phyloP scores from a whole-genome alignment of 176 grass and related monocot genomes.

The Pontederia paniculata region DNA sequence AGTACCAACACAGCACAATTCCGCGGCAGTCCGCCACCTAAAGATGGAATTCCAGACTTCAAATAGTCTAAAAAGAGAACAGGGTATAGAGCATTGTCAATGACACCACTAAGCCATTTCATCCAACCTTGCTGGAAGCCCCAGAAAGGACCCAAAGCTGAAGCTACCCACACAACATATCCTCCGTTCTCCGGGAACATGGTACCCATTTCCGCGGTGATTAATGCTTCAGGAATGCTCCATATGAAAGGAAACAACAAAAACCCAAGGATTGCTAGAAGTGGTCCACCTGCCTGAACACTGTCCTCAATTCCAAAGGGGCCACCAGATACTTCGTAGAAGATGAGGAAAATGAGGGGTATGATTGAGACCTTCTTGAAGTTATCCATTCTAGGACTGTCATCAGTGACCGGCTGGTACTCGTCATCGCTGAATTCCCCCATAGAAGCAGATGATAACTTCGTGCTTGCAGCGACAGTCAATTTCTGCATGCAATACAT shows the following conservation, averaged over 20 bases:
- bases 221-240: constrained; percentile 63
- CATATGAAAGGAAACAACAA: constrained; percentile 64
- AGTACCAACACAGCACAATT: constrained; percentile 32
- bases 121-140: constrained; percentile 60
- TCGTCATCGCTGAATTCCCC: neutral
- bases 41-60: constrained; percentile 26
- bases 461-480: neutral
- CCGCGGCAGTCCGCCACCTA: constrained; percentile 23
- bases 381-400: neutral
- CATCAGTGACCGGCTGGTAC: neutral
- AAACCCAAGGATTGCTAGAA: constrained; percentile 54
- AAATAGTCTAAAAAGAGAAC: constrained; percentile 62
- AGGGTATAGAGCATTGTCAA: constrained; percentile 59
- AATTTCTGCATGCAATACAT: constrained; percentile 4
- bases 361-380: constrained; percentile 49
- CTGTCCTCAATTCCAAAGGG: constrained; percentile 63
- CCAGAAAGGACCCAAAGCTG: constrained; percentile 57
- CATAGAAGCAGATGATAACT: neutral
- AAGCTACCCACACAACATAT: constrained; percentile 54
- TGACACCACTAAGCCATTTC: constrained; percentile 53
- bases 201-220: constrained; percentile 65
- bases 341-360: constrained; percentile 67
- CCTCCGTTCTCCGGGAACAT: constrained; percentile 72
- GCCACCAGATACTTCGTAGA: constrained; percentile 68
- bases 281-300: constrained; percentile 40